Percentiles rank a stretch among this genome's conserved stretches.
phyloP scores from a whole-genome alignment of 1,284 basidiomycete species.

The Cystobasidium pallidum region DNA sequence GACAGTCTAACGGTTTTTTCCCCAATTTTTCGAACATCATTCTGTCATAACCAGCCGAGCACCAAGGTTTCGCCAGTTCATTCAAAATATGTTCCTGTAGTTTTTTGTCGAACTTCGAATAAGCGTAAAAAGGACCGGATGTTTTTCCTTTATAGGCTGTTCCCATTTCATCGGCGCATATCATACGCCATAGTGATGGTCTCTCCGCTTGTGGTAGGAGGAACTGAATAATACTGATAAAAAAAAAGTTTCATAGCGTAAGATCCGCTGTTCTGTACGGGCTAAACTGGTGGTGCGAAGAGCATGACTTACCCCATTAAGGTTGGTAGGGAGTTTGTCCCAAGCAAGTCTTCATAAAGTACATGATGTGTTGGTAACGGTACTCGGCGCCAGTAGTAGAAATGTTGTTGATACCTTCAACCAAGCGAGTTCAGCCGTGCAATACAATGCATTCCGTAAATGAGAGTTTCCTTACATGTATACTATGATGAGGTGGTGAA shows the following conservation, averaged over 20 bases:
- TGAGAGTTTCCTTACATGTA: slow-evolving; percentile 28
- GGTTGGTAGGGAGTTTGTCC: slow-evolving; percentile 9
- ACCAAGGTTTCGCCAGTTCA: slow-evolving; percentile 27
- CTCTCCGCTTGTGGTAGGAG: slow-evolving; percentile 22
- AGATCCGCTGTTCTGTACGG: no score
- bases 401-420: slow-evolving; percentile 31
- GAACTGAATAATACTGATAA: slow-evolving; percentile 20
- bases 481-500: not conserved
- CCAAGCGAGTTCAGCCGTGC: not conserved
- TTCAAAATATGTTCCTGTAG: slow-evolving; percentile 23
- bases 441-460: no score
- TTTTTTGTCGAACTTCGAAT: slow-evolving; percentile 23
- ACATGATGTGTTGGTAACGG: slow-evolving; percentile 17
- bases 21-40: slow-evolving; percentile 32
- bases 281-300: no score
- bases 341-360: slow-evolving; percentile 18
- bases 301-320: slow-evolving; percentile 7
- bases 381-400: slow-evolving; percentile 15
- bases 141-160: slow-evolving; percentile 24
- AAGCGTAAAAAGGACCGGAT: slow-evolving; percentile 20
- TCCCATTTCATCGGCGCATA: slow-evolving; percentile 25
- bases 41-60: slow-evolving; percentile 25
- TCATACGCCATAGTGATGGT: slow-evolving; percentile 28
- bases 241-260: no score
- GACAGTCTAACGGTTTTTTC: slow-evolving; percentile 16